Percentiles rank a stretch among this genome's conserved stretches.
Conservation (phyloP, 805 yeast species). For the Candida sithepensis region DNA sequence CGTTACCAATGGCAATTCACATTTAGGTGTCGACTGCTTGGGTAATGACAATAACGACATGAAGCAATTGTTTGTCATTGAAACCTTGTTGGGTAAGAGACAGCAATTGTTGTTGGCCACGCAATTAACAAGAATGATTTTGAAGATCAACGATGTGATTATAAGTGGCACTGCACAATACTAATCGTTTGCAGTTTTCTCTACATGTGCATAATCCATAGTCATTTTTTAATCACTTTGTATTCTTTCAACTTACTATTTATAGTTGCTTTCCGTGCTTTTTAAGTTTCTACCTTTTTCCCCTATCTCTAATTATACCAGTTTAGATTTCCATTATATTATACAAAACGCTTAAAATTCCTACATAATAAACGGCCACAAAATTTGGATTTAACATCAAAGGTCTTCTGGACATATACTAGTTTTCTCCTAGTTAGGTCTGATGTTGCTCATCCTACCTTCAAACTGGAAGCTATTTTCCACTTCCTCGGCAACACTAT, state of each 20-base stretch:
- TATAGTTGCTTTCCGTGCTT: neutral
- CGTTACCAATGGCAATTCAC: conserved; percentile 62
- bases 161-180: conserved; percentile 44
- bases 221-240: neutral
- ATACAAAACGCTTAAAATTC: neutral
- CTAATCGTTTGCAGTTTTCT: conserved; percentile 5
- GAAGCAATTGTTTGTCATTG: conserved; percentile 92
- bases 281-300: neutral
- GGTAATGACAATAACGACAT: conserved; percentile 86
- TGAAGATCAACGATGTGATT: conserved; percentile 95
- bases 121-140: conserved; percentile 94
- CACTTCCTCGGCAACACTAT: neutral
- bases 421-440: too few relatives aligned
- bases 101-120: conserved; percentile 95
- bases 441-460: conserved; percentile 23
- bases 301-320: too few relatives aligned
- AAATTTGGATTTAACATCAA: too few relatives aligned
- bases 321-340: neutral
- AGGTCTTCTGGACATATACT: too few relatives aligned
- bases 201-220: neutral
- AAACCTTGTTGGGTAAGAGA: conserved; percentile 95
- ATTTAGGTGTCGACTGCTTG: conserved; percentile 91
- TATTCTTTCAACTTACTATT: neutral
- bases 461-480: conserved; percentile 23
- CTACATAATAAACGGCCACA: too few relatives aligned